phyloP scores from a whole-genome alignment of 1,139 yeast genomes.

The Suhomyces bolitotheri region DNA sequence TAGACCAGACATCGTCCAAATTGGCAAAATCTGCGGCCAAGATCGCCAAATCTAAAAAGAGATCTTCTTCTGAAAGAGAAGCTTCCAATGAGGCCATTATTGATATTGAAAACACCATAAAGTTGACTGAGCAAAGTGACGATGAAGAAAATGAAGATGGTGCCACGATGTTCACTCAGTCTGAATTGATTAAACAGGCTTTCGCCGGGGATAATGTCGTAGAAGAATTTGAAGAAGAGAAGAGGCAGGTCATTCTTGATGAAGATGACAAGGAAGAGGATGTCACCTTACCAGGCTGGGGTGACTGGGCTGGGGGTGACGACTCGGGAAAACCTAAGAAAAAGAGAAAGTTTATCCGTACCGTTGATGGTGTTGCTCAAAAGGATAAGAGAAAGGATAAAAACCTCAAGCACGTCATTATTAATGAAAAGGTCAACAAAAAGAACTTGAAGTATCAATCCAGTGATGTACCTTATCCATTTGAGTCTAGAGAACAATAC shows the following conservation, averaged over 20 bases:
- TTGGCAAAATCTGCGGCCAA: conserved; percentile 55
- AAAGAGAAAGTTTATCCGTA: conserved; percentile 64
- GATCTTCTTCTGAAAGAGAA: conserved; percentile 30
- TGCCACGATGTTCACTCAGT: conserved; percentile 63
- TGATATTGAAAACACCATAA: conserved; percentile 47
- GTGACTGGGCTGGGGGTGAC: conserved; percentile 76
- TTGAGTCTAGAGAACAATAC: conserved; percentile 88
- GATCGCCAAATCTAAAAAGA: conserved; percentile 49
- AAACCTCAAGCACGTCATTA: conserved; percentile 74
- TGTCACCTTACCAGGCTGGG: conserved; percentile 93
- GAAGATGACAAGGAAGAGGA: conserved; percentile 91
- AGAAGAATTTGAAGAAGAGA: conserved; percentile 74
- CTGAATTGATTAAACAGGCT: conserved; percentile 82
- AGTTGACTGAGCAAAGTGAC: conserved; percentile 37
- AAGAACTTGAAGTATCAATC: conserved; percentile 84
- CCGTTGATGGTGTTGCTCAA: conserved; percentile 70
- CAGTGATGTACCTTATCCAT: conserved; percentile 88
- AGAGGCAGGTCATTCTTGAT: conserved; percentile 61
- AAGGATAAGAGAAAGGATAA: conserved; percentile 77
- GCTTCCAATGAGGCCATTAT: conserved; percentile 42
- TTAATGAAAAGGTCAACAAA: conserved; percentile 84
- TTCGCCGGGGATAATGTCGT: conserved; percentile 97
- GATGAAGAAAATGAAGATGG: conserved; percentile 34
- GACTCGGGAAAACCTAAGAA: conserved; percentile 36
- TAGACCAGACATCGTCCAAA: conserved; percentile 61